Evolutionary conservation across 2,329 filamentous ascomycete genomes (phyloP).

Genomic region (Trichoderma endophyticum): DNA sequence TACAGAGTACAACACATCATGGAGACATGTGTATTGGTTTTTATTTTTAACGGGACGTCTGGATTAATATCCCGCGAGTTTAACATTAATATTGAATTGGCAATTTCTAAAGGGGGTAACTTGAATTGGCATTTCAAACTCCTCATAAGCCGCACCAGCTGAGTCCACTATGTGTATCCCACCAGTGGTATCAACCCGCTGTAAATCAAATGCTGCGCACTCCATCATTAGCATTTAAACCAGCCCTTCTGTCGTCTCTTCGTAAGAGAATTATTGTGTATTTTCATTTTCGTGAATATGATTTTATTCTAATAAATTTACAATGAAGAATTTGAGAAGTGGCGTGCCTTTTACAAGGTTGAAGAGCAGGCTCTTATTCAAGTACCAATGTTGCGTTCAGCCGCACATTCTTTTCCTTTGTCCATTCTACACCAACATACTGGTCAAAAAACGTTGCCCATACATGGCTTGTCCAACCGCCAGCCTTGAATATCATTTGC

Average conservation of each 20-base stretch:
- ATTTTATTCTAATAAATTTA: background rate
- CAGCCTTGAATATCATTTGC: background rate
- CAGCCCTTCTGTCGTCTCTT: background rate
- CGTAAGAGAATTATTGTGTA: background rate
- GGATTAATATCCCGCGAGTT: no score
- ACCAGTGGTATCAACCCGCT: background rate
- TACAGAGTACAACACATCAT: no score
- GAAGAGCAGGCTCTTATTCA: background rate
- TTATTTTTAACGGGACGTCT: no score
- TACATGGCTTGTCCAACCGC: background rate
- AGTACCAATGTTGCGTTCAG: background rate
- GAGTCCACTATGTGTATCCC: background rate
- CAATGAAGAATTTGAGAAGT: background rate
- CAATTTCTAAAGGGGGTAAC: no score
- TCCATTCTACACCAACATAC: background rate
- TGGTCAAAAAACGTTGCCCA: background rate
- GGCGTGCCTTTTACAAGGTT: background rate
- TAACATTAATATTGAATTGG: no score
- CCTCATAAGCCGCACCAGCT: background rate
- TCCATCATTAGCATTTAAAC: background rate
- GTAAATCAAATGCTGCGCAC: background rate
- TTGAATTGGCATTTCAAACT: background rate
- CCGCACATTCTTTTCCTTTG: background rate
- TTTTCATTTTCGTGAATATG: background rate
- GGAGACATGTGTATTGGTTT: no score